phyloP scores from a whole-genome alignment of 1,284 basidiomycete species.

The Cryptococcus wingfieldii region DNA sequence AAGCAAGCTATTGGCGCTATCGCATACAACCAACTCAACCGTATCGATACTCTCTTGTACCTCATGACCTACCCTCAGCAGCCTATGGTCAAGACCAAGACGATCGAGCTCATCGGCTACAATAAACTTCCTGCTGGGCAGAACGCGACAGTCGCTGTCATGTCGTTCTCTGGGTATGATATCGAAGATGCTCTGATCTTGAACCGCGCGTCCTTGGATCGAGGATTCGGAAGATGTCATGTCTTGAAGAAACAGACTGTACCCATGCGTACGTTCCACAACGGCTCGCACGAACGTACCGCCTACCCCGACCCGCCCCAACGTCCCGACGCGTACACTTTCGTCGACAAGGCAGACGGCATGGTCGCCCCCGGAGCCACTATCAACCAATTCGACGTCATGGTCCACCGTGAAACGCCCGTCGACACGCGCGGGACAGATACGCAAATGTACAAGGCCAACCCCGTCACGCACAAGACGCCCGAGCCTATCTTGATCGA shows the following conservation, averaged over 20 bases:
- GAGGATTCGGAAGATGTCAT: constrained; percentile 96
- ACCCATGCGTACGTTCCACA: constrained; percentile 91
- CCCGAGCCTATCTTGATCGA: constrained; percentile 92
- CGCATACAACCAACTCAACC: constrained; percentile 94
- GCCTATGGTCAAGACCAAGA: constrained; percentile 99
- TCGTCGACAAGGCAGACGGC: constrained; percentile 86
- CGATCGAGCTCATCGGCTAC: constrained; percentile 94
- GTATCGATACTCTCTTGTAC: constrained; percentile 98
- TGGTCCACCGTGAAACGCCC: constrained; percentile 95
- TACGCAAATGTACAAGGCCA: constrained; percentile 71
- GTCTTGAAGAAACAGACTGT: constrained; percentile 94
- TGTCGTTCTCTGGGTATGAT: constrained; percentile 99
- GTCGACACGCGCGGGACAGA: constrained; percentile 62
- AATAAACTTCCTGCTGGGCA: constrained; percentile 96
- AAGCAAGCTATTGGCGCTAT: constrained; percentile 99
- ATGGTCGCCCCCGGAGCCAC: constrained; percentile 92
- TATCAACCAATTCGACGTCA: constrained; percentile 87
- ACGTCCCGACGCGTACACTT: constrained; percentile 65
- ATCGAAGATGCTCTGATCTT: constrained; percentile 98
- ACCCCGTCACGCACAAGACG: constrained; percentile 86
- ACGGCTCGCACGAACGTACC: constrained; percentile 93
- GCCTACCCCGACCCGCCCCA: constrained; percentile 76
- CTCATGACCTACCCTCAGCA: constrained; percentile 98
- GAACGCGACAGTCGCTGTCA: constrained; percentile 97
- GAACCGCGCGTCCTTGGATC: constrained; percentile 90